Percentiles rank a stretch among this genome's conserved stretches.
phyloP scores from a whole-genome alignment of 2,329 filamentous ascomycete genomes.

The Hypocreales sp. region DNA sequence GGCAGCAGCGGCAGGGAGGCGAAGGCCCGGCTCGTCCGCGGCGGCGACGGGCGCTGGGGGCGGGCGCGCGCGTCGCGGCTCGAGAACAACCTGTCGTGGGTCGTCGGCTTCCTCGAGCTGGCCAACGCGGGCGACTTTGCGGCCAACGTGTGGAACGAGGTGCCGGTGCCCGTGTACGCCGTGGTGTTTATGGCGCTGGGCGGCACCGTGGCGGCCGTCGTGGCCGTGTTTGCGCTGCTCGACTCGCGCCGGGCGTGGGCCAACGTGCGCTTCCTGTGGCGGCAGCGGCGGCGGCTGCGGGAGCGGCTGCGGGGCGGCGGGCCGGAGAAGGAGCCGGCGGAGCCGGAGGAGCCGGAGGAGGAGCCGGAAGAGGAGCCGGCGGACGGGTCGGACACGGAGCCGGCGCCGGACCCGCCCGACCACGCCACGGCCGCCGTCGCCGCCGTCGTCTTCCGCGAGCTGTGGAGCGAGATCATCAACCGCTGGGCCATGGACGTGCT shows the following conservation, averaged over 20 bases:
- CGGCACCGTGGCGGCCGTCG: conserved; percentile 26
- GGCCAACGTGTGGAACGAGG: conserved; percentile 39
- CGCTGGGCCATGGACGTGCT: conserved; percentile 33
- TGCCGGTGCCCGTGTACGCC: conserved; percentile 31
- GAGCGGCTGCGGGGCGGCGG: no score
- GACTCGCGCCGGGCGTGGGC: conserved; percentile 26
- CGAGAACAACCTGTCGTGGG: conserved; percentile 13
- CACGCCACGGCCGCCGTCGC: conserved; percentile 17
- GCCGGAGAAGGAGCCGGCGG: no score
- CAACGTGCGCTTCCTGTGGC: conserved; percentile 28
- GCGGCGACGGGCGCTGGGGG: conserved; percentile 1
- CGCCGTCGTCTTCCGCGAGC: conserved; percentile 29
- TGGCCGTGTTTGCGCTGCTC: conserved; percentile 27
- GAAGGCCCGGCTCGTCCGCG: conserved; percentile 4
- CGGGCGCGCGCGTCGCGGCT: conserved; percentile 7
- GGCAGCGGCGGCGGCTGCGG: conserved; percentile 21
- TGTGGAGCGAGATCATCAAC: conserved; percentile 33
- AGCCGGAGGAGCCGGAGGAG: no score
- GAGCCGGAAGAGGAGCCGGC: no score
- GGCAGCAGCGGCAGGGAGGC: background rate
- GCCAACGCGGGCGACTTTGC: conserved; percentile 41
- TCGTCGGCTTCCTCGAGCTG: conserved; percentile 35
- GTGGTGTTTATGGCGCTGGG: conserved; percentile 36
- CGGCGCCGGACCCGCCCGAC: conserved; percentile 2
- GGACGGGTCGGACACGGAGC: conserved; percentile 6